Evolutionary conservation across 768 basidiomycete species (phyloP).

Genomic region (Aureoboletus auriporus): DNA sequence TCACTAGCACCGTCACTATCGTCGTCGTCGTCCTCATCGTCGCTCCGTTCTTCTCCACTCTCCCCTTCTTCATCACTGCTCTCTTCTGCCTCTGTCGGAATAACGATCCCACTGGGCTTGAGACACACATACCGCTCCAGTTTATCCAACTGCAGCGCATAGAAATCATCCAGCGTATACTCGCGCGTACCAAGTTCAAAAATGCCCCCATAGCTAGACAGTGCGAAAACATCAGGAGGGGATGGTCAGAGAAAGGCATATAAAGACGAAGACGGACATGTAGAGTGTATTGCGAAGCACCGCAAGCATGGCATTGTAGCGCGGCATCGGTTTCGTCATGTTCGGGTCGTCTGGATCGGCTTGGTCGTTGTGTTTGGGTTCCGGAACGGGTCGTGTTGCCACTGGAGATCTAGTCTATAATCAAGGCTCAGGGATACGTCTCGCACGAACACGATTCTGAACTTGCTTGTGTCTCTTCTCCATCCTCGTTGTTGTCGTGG

Average conservation of each 20-base stretch:
- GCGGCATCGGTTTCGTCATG: constrained; percentile 57
- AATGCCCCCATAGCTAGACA: constrained; percentile 78
- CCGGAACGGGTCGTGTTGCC: not conserved
- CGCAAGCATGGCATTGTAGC: constrained; percentile 88
- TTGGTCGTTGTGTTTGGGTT: constrained; percentile 27
- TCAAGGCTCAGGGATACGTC: not conserved
- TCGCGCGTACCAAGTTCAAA: constrained; percentile 79
- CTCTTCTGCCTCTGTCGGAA: constrained; percentile 58
- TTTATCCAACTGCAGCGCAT: constrained; percentile 78
- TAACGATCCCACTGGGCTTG: constrained; percentile 58
- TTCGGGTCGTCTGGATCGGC: constrained; percentile 62
- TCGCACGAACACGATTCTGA: not conserved
- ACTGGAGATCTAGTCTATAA: constrained; percentile 1
- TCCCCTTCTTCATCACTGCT: constrained; percentile 61
- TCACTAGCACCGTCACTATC: constrained; percentile 22
- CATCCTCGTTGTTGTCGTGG: constrained; percentile 13
- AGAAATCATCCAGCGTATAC: constrained; percentile 88
- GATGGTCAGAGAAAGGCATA: not conserved
- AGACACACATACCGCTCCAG: constrained; percentile 74
- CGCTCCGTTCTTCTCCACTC: constrained; percentile 35
- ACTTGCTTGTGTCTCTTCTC: constrained; percentile 9
- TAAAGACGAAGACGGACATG: constrained; percentile 48
- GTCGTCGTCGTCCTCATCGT: constrained; percentile 53
- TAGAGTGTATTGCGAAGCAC: constrained; percentile 82
- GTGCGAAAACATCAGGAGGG: not conserved